Base-by-base conservation (phyloP, 1,284 basidiomycete species). In the Pseudozyma hubeiensis region DNA sequence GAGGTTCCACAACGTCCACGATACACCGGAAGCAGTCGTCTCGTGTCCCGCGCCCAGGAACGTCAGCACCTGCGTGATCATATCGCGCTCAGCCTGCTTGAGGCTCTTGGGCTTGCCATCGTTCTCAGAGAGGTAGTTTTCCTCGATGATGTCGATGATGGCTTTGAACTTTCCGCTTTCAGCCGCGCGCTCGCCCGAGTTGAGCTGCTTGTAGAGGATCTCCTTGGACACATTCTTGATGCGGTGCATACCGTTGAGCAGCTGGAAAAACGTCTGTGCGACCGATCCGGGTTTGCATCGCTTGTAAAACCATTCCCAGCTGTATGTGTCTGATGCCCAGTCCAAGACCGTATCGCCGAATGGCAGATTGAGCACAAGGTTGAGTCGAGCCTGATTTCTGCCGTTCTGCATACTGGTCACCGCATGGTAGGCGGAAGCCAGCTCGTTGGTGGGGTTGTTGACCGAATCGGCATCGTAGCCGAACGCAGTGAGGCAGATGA, bases 1-100 rank as follows among this genome's bases (percentile, higher is more conserved):
- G 17, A 93, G 88, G 30, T 88, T 88, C 80, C 90, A 90, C 1
- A 93, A 85, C 60, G 88, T 89, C 92, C 92, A 94, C 5, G 90
- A 88, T 1, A 91, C 85, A 0, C 90, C 89, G 0, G 89, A 90
- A 0, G 89, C 89, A 0, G 89, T 91, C 0, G 93, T 80, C 53
- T 81, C 79, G 54, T 81, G 78, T 10, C 78, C 79, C 2, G 78
- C 80, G 1, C 74, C 75, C 16, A 81, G 49, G 43, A 81, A 78
- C n/a, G 78, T 81, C 10, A 80, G 65, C 39, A 81, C 75, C 43
- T 78, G 72, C 10, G 57, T 67, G 40, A 78, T 68, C 69, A 73
- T 74, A 41, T 80, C 64, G 16, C 54, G 55, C 17, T 77, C 69
- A 9, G 78, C 78, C 57, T 76, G 62, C 46, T 80, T 79, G 45